phyloP scores from a whole-genome alignment of 345 rosid species.

The Aquilaria sinensis region DNA sequence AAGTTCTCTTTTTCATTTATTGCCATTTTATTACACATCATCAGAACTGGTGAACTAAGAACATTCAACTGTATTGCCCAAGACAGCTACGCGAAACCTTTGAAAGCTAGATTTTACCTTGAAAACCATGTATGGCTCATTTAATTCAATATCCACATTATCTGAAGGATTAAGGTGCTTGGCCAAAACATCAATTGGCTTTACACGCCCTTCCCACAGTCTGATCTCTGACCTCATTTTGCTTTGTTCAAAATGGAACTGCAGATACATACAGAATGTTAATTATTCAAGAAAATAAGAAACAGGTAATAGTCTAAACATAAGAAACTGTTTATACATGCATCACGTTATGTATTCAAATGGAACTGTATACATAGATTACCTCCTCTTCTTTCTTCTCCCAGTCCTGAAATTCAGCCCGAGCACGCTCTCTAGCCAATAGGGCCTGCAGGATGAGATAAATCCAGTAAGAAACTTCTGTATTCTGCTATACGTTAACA shows the following conservation, averaged over 20 bases:
- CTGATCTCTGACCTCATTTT: slow-evolving; percentile 86
- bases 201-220: slow-evolving; percentile 76
- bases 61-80: too few species aligned
- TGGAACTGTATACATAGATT: not conserved
- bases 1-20: too few species aligned
- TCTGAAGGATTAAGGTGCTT: slow-evolving; percentile 80
- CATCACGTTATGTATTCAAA: too few species aligned
- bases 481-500: too few species aligned
- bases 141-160: slow-evolving; percentile 69
- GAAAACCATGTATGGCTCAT: slow-evolving; percentile 92
- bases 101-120: slow-evolving; percentile 37
- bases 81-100: too few species aligned
- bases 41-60: too few species aligned
- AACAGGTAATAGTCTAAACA: not conserved
- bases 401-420: slow-evolving; percentile 97
- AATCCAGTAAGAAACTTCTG: not conserved
- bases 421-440: slow-evolving; percentile 93
- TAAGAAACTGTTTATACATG: not conserved
- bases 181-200: slow-evolving; percentile 82
- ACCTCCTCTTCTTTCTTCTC: slow-evolving; percentile 99
- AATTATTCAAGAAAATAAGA: slow-evolving; percentile 10
- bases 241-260: slow-evolving; percentile 99
- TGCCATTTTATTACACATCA: too few species aligned
- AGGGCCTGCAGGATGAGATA: slow-evolving; percentile 47
- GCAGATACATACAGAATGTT: slow-evolving; percentile 21